These are phyloP conservation scores for Aspergillus leporis DNA, from an alignment of 495 filamentous ascomycete species.

Conservation along the genomic window DNA sequence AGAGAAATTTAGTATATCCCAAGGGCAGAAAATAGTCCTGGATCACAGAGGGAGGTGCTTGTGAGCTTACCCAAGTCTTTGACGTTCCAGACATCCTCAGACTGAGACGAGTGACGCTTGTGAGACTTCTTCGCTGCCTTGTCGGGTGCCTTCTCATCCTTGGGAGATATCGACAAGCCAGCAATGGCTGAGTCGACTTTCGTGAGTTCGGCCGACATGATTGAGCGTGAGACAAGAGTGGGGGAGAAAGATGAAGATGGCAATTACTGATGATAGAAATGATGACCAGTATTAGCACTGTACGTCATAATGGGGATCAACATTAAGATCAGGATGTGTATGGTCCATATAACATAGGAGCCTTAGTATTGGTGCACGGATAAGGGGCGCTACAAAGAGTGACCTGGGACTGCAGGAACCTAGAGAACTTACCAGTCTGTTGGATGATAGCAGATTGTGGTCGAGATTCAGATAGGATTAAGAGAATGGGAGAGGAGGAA, in stretches of 20 bases:
- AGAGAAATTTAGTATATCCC: slow-evolving; percentile 18
- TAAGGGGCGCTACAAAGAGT: not conserved
- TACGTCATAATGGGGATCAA: not conserved
- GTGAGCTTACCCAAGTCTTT: slow-evolving; percentile 72
- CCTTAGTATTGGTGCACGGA: not conserved
- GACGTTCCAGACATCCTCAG: slow-evolving; percentile 74
- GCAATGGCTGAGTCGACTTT: slow-evolving; percentile 88
- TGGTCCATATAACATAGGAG: no score
- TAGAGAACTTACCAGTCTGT: slow-evolving; percentile 20
- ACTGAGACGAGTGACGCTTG: slow-evolving; percentile 66
- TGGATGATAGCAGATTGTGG: slow-evolving; percentile 22
- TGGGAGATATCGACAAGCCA: slow-evolving; percentile 67
- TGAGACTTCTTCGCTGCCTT: slow-evolving; percentile 54
- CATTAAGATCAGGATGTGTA: no score
- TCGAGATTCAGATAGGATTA: slow-evolving; percentile 29
- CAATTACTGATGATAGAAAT: not conserved
- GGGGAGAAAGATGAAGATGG: not conserved
- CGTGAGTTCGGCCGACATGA: slow-evolving; percentile 69
- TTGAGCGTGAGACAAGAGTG: slow-evolving; percentile 24
- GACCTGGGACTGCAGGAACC: slow-evolving; percentile 20
- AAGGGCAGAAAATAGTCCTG: not conserved
- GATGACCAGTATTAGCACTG: not conserved
- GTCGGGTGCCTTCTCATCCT: slow-evolving; percentile 55
- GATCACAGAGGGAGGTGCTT: not conserved
- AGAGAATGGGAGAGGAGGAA: slow-evolving; percentile 21